Percentiles rank a stretch among this genome's conserved stretches.
Conservation (phyloP, 1,139 yeast species). For the Geotrichum candidum region DNA sequence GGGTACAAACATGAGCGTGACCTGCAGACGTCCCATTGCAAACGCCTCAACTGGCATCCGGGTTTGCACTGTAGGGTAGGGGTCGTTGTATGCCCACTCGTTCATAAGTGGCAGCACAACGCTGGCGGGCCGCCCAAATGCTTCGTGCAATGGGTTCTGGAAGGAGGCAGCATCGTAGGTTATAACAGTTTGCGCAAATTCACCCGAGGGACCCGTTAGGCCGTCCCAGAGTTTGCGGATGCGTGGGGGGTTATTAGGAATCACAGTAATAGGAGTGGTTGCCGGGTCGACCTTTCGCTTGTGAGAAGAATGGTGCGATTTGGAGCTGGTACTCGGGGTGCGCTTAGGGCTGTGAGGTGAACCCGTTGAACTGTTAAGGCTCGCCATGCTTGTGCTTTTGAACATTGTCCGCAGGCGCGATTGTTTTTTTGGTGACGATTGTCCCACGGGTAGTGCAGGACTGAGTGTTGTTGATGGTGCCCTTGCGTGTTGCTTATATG, state of each 20-base stretch:
- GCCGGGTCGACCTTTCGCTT: not conserved
- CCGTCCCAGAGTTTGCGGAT: slow-evolving; percentile 28
- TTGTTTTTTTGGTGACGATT: slow-evolving; percentile 11
- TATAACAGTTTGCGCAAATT: slow-evolving; percentile 63
- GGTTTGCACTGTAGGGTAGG: not conserved
- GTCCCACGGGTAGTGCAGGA: not conserved
- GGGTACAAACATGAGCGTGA: slow-evolving; percentile 68
- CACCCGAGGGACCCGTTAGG: slow-evolving; percentile 73
- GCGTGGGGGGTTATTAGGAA: slow-evolving; percentile 8
- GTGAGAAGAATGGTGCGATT: not conserved
- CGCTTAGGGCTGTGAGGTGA: not conserved
- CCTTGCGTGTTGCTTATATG: not conserved
- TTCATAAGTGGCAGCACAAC: slow-evolving; percentile 62
- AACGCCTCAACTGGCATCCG: not conserved
- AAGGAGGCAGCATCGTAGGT: not conserved
- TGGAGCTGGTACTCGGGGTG: slow-evolving; percentile 1
- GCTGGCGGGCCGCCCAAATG: slow-evolving; percentile 50
- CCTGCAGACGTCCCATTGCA: slow-evolving; percentile 34
- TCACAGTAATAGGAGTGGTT: not conserved
- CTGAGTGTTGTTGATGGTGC: not conserved
- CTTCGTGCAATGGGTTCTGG: slow-evolving; percentile 32
- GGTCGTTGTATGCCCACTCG: slow-evolving; percentile 55
- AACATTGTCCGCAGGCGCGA: slow-evolving; percentile 14
- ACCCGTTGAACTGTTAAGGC: not conserved
- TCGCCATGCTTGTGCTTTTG: slow-evolving; percentile 19